Conservation (phyloP, 306 rosid genomes). For the Prunus mongolica region DNA sequence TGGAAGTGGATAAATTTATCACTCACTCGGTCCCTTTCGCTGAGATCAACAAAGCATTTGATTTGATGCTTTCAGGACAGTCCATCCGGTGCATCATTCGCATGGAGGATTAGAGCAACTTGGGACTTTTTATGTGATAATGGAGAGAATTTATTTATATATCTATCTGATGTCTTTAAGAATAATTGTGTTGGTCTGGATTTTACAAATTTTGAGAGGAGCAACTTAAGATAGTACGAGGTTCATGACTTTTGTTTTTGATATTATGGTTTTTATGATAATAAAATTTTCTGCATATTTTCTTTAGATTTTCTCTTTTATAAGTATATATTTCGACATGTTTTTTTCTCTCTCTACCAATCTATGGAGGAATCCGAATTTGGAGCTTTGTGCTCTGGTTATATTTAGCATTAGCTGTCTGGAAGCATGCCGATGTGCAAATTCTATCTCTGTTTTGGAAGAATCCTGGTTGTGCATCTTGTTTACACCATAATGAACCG, state of each 20-base stretch:
- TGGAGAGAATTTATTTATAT: background rate
- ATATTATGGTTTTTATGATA: too few species aligned
- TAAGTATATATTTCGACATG: too few species aligned
- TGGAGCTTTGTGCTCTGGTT: background rate
- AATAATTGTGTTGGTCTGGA: background rate
- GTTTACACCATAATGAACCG: too few species aligned
- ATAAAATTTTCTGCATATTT: background rate
- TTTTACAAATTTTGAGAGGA: background rate
- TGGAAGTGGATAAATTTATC: slow-evolving; percentile 76
- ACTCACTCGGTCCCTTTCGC: slow-evolving; percentile 61
- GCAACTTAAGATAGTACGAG: background rate
- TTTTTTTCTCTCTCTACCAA: background rate
- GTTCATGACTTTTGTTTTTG: too few species aligned
- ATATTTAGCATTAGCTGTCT: too few species aligned
- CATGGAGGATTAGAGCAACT: slow-evolving; percentile 35
- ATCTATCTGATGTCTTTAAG: background rate
- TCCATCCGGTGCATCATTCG: slow-evolving; percentile 61
- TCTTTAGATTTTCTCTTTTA: too few species aligned
- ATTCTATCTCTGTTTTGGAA: too few species aligned
- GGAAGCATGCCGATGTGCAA: too few species aligned
- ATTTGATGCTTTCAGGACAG: slow-evolving; percentile 64
- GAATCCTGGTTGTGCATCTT: too few species aligned
- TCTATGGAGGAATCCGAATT: background rate
- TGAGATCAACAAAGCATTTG: slow-evolving; percentile 77
- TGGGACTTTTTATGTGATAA: background rate